These are phyloP conservation scores for Peribolospora baueri DNA, from an alignment of 768 basidiomycete genomes.

Conservation along the genomic window DNA sequence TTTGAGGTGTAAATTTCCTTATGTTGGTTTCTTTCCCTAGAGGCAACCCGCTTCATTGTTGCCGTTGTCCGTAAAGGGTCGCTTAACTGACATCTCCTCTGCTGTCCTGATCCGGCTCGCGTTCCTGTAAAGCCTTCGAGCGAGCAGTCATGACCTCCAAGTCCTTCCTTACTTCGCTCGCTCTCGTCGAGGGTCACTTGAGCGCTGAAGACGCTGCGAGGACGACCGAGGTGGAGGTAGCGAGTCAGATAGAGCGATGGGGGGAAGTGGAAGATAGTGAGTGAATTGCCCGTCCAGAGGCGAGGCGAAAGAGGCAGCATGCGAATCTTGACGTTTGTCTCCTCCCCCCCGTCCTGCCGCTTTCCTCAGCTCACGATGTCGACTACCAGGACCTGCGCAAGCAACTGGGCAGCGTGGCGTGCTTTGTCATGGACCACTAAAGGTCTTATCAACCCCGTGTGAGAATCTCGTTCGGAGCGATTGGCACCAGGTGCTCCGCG, in stretches of 20 bases:
- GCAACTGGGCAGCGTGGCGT: conserved; percentile 57
- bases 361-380: conserved; percentile 65
- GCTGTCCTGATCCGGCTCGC: background rate
- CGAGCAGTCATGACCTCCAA: conserved; percentile 70
- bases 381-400: conserved; percentile 82
- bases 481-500: no score
- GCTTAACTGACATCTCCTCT: background rate
- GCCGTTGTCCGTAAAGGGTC: background rate
- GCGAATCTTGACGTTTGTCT: background rate
- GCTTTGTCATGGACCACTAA: conserved; percentile 23
- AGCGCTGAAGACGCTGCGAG: conserved; percentile 61
- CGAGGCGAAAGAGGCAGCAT: background rate
- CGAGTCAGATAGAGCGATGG: conserved; percentile 88
- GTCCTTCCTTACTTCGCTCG: conserved; percentile 68
- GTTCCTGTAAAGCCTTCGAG: conserved; percentile 44
- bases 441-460: no score
- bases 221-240: conserved; percentile 74
- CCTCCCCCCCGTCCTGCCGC: background rate
- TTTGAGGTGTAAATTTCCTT: background rate
- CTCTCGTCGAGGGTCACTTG: conserved; percentile 49
- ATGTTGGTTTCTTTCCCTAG: background rate
- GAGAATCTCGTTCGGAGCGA: no score
- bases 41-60: background rate
- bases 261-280: conserved; percentile 98
- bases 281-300: conserved; percentile 17